These are phyloP conservation scores for Gossypium trilobum DNA, from an alignment of 441 rosid genomes.

Conservation along the genomic window DNA sequence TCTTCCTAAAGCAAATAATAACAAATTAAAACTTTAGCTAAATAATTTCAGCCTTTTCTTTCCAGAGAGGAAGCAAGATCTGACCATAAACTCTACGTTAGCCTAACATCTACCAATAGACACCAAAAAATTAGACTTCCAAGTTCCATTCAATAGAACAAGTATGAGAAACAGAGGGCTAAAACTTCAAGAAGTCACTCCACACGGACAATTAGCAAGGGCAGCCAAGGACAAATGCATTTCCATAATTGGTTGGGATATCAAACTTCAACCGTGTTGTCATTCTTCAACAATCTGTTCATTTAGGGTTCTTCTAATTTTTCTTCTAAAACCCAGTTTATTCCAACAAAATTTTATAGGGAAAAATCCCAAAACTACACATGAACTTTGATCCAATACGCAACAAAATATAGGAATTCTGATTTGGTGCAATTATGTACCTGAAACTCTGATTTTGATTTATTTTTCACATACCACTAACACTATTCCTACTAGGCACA, in stretches of 20 bases:
- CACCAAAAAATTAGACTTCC: not conserved
- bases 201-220: not conserved
- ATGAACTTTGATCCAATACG: not conserved
- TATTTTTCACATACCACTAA: not conserved
- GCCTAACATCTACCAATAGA: not conserved
- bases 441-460: not conserved
- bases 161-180: not conserved
- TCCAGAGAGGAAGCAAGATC: not conserved
- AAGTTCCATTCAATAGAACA: not conserved
- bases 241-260: not conserved
- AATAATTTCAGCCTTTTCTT: not conserved
- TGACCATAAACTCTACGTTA: not conserved
- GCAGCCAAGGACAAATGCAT: not conserved
- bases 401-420: not conserved
- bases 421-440: not conserved
- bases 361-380: not conserved
- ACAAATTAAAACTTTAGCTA: slow-evolving; percentile 1
- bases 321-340: not conserved
- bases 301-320: not conserved
- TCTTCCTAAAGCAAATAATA: slow-evolving; percentile 60
- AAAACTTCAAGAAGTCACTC: not conserved
- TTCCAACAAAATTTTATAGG: not conserved
- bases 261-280: not conserved
- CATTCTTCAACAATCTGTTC: not conserved
- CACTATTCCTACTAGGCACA: not conserved